Percentiles rank a stretch among this genome's conserved stretches.
Conservation (phyloP, 2,329 filamentous ascomycete species). For the Curvularia lunata region DNA sequence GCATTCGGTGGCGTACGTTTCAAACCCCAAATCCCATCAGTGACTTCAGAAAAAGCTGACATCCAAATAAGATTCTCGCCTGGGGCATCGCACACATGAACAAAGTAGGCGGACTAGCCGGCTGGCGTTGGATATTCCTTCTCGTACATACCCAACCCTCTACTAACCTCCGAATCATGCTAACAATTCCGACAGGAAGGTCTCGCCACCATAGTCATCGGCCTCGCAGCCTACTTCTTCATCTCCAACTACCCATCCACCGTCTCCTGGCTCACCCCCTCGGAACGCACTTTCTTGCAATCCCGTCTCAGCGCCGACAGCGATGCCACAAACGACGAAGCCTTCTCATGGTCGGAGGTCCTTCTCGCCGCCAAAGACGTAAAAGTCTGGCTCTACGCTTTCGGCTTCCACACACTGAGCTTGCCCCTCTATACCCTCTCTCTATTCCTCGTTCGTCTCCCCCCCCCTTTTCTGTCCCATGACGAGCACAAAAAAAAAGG, state of each 20-base stretch:
- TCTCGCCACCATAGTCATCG: conserved; percentile 46
- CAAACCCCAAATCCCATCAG: not conserved
- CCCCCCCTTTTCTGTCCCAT: too few species aligned
- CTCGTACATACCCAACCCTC: conserved; percentile 29
- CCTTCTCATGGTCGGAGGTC: conserved; percentile 72
- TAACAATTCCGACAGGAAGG: conserved; percentile 41
- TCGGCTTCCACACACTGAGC: conserved; percentile 75
- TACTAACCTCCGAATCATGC: not conserved
- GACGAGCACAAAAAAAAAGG: too few species aligned
- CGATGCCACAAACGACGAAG: conserved; percentile 72
- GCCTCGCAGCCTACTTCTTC: conserved; percentile 57
- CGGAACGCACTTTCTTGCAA: conserved; percentile 63
- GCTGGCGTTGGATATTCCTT: conserved; percentile 53
- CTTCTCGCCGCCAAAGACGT: conserved; percentile 61
- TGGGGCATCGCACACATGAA: conserved; percentile 68
- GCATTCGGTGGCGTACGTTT: conserved; percentile 63
- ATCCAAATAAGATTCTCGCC: conserved; percentile 40
- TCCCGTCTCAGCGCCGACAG: conserved; percentile 70
- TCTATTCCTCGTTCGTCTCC: conserved; percentile 47
- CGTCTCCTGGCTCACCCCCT: conserved; percentile 62
- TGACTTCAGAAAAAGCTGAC: not conserved
- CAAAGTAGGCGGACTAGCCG: conserved; percentile 55
- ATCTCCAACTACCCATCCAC: conserved; percentile 71
- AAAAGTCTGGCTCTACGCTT: conserved; percentile 64
- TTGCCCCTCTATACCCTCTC: conserved; percentile 54